Conservation (phyloP, 805 yeast genomes). For the Osmozyma mogii region DNA sequence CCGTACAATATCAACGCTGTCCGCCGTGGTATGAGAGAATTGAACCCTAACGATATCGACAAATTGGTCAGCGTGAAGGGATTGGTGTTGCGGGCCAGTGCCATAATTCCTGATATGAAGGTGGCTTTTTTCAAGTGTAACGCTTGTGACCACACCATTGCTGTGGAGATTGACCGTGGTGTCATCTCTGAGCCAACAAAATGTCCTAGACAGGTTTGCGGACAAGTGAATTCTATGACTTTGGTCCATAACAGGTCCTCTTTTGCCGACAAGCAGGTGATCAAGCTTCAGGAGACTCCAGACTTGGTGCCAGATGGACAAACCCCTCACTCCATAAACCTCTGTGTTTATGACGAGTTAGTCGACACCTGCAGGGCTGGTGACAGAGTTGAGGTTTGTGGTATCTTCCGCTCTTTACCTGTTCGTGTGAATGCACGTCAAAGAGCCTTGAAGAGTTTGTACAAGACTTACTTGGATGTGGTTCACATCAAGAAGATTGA, state of each 20-base stretch:
- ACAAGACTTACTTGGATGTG: constrained; percentile 90
- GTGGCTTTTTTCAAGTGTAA: constrained; percentile 93
- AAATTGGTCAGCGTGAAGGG: constrained; percentile 89
- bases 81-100: constrained; percentile 76
- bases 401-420: constrained; percentile 88
- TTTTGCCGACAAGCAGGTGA: constrained; percentile 92
- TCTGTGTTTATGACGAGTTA: constrained; percentile 91
- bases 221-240: constrained; percentile 78
- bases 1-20: constrained; percentile 73
- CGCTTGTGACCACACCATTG: constrained; percentile 88
- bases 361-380: constrained; percentile 96
- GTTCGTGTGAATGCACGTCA: constrained; percentile 82
- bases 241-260: constrained; percentile 86
- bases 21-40: constrained; percentile 77
- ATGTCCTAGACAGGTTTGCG: constrained; percentile 87
- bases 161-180: constrained; percentile 91
- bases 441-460: constrained; percentile 73
- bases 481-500: constrained; percentile 88
- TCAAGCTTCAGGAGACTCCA: constrained; percentile 91
- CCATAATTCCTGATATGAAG: constrained; percentile 96
- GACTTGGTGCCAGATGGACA: constrained; percentile 97
- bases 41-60: constrained; percentile 92
- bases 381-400: constrained; percentile 92
- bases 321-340: constrained; percentile 92
- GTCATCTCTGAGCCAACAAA: constrained; percentile 85